Evolutionary conservation across 2,329 filamentous ascomycete species (phyloP).

Genomic region (Fusarium kyushuense): DNA sequence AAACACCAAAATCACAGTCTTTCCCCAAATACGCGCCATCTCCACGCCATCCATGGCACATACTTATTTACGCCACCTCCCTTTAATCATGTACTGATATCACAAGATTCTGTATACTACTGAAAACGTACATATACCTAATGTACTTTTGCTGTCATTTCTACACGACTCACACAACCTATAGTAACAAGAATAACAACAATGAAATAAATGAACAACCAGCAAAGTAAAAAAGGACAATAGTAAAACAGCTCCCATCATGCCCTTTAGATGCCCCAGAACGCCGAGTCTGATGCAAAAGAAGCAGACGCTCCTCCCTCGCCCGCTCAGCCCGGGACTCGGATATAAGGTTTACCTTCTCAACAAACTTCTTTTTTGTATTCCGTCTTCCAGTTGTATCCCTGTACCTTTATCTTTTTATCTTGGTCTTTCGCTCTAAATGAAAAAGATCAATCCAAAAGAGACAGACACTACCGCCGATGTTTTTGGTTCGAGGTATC

Average conservation of each 20-base stretch:
- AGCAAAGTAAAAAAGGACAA: constrained; percentile 14
- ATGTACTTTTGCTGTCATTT: constrained; percentile 17
- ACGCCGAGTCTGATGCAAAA: constrained; percentile 50
- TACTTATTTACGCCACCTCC: not conserved
- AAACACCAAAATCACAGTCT: not conserved
- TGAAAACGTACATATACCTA: not conserved
- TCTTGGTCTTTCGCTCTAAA: constrained; percentile 24
- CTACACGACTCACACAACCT: constrained; percentile 28
- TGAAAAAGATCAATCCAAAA: constrained; percentile 33
- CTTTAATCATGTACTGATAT: not conserved
- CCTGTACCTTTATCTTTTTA: constrained; percentile 11
- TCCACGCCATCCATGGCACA: not conserved
- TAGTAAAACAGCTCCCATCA: constrained; percentile 43
- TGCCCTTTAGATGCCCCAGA: constrained; percentile 48
- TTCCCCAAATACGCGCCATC: not conserved
- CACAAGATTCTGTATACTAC: not conserved
- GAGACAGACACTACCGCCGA: not conserved
- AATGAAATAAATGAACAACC: constrained; percentile 4
- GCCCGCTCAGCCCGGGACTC: constrained; percentile 36
- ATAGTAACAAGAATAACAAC: constrained; percentile 22
- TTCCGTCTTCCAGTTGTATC: constrained; percentile 24
- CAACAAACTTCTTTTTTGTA: constrained; percentile 20
- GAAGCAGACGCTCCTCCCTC: constrained; percentile 40
- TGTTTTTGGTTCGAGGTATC: constrained; percentile 2
- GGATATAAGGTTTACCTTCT: constrained; percentile 36